These are phyloP conservation scores for Cardamine resedifolia DNA, from an alignment of 345 rosid genomes.

Conservation along the genomic window DNA sequence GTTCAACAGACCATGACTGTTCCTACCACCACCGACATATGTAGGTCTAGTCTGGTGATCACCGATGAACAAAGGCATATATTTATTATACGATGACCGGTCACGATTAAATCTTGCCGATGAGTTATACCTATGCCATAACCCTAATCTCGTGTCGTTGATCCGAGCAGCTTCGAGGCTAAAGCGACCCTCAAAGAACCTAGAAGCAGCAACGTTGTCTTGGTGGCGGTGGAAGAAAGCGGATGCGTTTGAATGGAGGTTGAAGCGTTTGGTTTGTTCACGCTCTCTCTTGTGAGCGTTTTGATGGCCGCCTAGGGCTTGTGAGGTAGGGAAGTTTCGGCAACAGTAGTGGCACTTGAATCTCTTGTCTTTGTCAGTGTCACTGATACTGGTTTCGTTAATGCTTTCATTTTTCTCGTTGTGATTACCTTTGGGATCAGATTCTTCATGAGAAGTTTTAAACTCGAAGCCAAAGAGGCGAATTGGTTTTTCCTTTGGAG, in stretches of 20 bases:
- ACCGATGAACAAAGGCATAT: constrained; percentile 15
- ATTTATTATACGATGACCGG: constrained; percentile 8
- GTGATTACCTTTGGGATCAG: constrained; percentile 8
- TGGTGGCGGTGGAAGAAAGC: constrained; percentile 26
- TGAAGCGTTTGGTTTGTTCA: constrained; percentile 46
- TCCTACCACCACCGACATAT: constrained; percentile 22
- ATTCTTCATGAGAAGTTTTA: constrained; percentile 35
- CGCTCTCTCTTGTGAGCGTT: constrained; percentile 60
- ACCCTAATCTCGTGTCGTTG: constrained; percentile 29
- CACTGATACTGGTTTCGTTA: background rate
- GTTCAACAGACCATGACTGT: background rate
- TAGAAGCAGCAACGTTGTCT: constrained; percentile 13
- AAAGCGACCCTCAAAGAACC: constrained; percentile 14
- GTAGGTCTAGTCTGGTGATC: constrained; percentile 12
- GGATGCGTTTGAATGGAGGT: constrained; percentile 37
- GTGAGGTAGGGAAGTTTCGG: constrained; percentile 47
- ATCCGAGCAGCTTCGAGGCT: constrained; percentile 19
- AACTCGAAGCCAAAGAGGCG: constrained; percentile 76
- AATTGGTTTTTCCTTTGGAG: constrained; percentile 49
- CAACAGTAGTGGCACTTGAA: constrained; percentile 53
- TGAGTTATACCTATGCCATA: constrained; percentile 28
- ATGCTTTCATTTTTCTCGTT: constrained; percentile 3
- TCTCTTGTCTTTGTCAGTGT: constrained; percentile 35
- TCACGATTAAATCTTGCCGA: constrained; percentile 7
- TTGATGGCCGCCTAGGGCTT: constrained; percentile 61